phyloP scores from a whole-genome alignment of 2,329 filamentous ascomycete species.

The Magnaporthiopsis incrustans region DNA sequence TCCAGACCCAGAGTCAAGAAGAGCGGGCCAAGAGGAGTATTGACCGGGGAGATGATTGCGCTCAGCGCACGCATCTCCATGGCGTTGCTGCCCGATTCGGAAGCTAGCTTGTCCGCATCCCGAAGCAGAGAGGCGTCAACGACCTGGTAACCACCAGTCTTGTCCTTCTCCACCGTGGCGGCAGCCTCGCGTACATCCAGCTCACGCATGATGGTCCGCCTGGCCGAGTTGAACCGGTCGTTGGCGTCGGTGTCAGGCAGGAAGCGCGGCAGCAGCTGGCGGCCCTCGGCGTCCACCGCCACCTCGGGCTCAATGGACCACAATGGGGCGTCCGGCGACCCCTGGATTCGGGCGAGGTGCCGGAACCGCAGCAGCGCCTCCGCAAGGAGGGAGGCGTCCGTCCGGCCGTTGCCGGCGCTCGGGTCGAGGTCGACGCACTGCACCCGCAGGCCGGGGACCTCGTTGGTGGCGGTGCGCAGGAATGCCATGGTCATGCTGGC shows the following conservation, averaged over 20 bases:
- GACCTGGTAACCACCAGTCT: background rate
- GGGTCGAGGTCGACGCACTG: constrained; percentile 3
- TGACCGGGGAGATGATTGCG: background rate
- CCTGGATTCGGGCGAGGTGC: constrained; percentile 2
- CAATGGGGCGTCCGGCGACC: constrained; percentile 6
- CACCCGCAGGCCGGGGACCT: background rate
- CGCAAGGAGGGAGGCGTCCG: background rate
- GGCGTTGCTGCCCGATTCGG: background rate
- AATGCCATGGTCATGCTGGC: constrained; percentile 16
- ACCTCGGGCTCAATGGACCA: constrained; percentile 23
- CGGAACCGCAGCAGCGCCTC: background rate
- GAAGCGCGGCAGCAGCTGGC: background rate
- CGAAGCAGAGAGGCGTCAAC: background rate
- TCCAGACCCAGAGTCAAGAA: background rate
- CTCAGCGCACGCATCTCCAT: background rate
- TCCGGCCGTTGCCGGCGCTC: background rate
- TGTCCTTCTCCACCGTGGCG: background rate
- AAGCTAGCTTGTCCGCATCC: background rate
- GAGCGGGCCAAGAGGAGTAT: background rate
- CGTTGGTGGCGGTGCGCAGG: background rate
- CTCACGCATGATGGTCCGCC: background rate
- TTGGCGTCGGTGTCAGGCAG: constrained; percentile 8
- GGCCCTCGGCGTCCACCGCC: constrained; percentile 9
- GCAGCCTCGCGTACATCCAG: background rate
- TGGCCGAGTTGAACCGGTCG: constrained; percentile 13